Evolutionary conservation across 331 rosid genomes (phyloP).

Genomic region (Cydonia oblonga): DNA sequence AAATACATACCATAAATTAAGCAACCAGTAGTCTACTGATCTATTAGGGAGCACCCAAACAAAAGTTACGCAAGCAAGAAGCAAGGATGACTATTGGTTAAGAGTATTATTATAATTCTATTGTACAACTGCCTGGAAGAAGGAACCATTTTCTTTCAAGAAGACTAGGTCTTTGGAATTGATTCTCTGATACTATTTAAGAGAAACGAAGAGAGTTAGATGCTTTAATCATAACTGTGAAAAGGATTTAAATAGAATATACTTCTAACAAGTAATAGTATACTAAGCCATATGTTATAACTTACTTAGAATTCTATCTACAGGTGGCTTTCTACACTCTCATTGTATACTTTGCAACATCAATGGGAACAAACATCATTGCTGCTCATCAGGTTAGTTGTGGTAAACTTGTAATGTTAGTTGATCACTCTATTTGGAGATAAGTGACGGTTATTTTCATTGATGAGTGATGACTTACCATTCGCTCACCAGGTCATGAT

Average conservation of each 20-base stretch:
- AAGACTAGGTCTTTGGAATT: neutral
- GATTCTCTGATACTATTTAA: neutral
- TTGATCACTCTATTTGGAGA: slow-evolving; percentile 6
- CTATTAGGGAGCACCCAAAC: too few species aligned
- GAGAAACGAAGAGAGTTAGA: neutral
- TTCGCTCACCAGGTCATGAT: slow-evolving; percentile 68
- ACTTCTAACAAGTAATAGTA: neutral
- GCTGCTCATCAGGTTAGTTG: slow-evolving; percentile 89
- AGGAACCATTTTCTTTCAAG: too few species aligned
- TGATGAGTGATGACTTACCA: too few species aligned
- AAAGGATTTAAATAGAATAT: neutral
- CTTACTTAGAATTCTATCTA: neutral
- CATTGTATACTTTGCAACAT: slow-evolving; percentile 67
- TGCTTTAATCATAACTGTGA: neutral
- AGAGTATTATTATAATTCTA: too few species aligned
- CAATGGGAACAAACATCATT: slow-evolving; percentile 78
- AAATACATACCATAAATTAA: too few species aligned
- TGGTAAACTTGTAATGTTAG: neutral
- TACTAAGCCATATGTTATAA: neutral
- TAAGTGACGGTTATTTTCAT: slow-evolving; percentile 7
- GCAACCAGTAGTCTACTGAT: too few species aligned
- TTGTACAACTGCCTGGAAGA: too few species aligned
- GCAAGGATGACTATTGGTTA: too few species aligned
- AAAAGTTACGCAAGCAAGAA: too few species aligned
- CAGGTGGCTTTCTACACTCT: slow-evolving; percentile 81